Base-by-base conservation (phyloP, 192 early-diverging fungal species). In the Coemansia sp. region DNA sequence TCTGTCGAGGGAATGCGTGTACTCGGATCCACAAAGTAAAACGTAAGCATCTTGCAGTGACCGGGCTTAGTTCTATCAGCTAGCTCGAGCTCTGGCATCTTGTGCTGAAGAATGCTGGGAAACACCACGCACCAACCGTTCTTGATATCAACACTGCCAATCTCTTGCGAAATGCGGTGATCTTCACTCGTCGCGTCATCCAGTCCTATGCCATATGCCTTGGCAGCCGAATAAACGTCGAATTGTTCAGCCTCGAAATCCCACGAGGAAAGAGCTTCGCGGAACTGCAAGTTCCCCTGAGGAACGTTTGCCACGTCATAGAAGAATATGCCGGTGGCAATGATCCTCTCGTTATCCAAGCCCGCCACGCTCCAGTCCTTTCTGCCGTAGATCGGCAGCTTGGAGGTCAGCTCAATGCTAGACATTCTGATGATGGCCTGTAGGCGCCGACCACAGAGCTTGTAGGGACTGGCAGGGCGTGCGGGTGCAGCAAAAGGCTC, bases 11-110 rank as follows among this genome's bases (percentile, higher is more conserved):
- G 15, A 32, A 86, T 74, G 6, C 49, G 60, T 0, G 46, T 43
- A 1, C 62, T 43, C 0, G 90, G 90, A 47, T 91, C 66, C 0
- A 91, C 72, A n/a, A 91, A 63, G 73, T 89, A 88, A 51, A 90
- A 89, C 14, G 61, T 65, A 0, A 91, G 74, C 46, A 89, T 87
- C 59, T 86, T 85, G 63, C 86, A 78, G 40, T 81, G 70, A 3
- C 90, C 90, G 0, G 83, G 78, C 27, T 79, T 79, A 29, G 76
- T 69, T 39, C 53, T 63, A 57, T 89, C 85, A 10, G 20, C 62
- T 9, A 91, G 72, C n/a, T 56, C 51, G 56, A 92, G 88, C 0
- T 76, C 74, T 6, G 79, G 75, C 1, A 89, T 82, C 15, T 76
- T 47, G 67, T 90, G 87, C 65, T 90, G 90, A 43, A 74, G 80